Evolutionary conservation across 257 asterid genomes (phyloP).

Genomic region (Lycium ferocissimum): DNA sequence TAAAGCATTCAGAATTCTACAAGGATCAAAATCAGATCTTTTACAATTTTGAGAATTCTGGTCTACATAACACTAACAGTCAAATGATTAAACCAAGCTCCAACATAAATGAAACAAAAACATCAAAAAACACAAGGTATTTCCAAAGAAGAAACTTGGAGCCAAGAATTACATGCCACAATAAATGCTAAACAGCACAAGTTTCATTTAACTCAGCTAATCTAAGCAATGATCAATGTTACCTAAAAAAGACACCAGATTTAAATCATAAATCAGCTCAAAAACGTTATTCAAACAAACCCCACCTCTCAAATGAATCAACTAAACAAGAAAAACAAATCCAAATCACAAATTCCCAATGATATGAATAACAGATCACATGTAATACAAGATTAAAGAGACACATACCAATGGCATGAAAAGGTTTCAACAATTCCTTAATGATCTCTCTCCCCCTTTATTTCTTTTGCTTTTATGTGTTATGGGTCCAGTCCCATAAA

Average conservation of each 20-base stretch:
- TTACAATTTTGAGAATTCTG: neutral
- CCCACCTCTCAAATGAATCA: conserved; percentile 5
- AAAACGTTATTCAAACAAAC: neutral
- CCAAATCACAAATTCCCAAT: neutral
- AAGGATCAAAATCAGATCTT: conserved; percentile 21
- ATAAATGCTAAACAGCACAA: neutral
- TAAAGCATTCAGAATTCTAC: neutral
- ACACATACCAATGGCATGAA: conserved; percentile 17
- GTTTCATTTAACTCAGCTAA: neutral
- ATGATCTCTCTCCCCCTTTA: neutral
- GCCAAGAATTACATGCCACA: neutral
- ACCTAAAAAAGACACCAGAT: neutral
- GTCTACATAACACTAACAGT: neutral
- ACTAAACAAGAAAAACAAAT: neutral
- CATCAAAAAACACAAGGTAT: neutral
- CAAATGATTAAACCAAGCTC: neutral
- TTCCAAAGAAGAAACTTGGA: conserved; percentile 6
- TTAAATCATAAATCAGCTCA: neutral
- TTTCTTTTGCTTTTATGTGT: neutral
- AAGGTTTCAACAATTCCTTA: conserved; percentile 25
- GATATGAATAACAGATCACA: neutral
- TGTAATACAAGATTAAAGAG: neutral
- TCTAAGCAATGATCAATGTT: neutral
- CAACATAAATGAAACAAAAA: conserved; percentile 1
- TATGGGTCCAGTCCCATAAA: neutral